phyloP scores from a whole-genome alignment of 257 asterid genomes.

The Cordia subcordata region DNA sequence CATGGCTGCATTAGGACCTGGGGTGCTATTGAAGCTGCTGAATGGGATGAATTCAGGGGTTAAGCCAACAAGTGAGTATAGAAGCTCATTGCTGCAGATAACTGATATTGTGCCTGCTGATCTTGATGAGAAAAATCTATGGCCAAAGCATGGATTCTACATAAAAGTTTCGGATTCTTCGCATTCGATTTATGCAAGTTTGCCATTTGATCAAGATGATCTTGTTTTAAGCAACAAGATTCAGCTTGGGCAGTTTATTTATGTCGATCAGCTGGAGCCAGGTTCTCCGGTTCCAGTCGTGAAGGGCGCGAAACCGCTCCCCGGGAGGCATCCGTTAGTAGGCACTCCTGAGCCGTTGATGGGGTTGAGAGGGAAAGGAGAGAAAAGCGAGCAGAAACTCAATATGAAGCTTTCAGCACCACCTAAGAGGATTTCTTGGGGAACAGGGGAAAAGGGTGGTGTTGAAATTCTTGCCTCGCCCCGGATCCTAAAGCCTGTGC shows the following conservation, averaged over 20 bases:
- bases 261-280: slow-evolving; percentile 71
- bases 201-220: slow-evolving; percentile 84
- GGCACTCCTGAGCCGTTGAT: slow-evolving; percentile 92
- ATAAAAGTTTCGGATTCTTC: slow-evolving; percentile 84
- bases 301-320: slow-evolving; percentile 68
- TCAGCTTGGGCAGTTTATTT: slow-evolving; percentile 82
- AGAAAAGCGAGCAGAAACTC: slow-evolving; percentile 26
- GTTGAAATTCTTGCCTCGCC: slow-evolving; percentile 43
- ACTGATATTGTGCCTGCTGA: slow-evolving; percentile 91
- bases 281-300: slow-evolving; percentile 88
- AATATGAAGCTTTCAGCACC: slow-evolving; percentile 36
- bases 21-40: slow-evolving; percentile 68
- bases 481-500: slow-evolving; percentile 57
- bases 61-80: slow-evolving; percentile 78
- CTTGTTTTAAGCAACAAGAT: slow-evolving; percentile 86
- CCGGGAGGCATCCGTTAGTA: slow-evolving; percentile 75
- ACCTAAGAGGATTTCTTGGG: slow-evolving; percentile 86
- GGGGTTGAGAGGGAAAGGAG: slow-evolving; percentile 73
- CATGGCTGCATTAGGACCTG: slow-evolving; percentile 85
- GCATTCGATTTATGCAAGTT: slow-evolving; percentile 73
- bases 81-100: slow-evolving; percentile 80
- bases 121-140: slow-evolving; percentile 75
- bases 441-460: slow-evolving; percentile 29
- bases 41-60: slow-evolving; percentile 70
- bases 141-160: slow-evolving; percentile 82